These are phyloP conservation scores for Eragrostis tef DNA, from an alignment of 202 grass and related monocot species.

Conservation along the genomic window DNA sequence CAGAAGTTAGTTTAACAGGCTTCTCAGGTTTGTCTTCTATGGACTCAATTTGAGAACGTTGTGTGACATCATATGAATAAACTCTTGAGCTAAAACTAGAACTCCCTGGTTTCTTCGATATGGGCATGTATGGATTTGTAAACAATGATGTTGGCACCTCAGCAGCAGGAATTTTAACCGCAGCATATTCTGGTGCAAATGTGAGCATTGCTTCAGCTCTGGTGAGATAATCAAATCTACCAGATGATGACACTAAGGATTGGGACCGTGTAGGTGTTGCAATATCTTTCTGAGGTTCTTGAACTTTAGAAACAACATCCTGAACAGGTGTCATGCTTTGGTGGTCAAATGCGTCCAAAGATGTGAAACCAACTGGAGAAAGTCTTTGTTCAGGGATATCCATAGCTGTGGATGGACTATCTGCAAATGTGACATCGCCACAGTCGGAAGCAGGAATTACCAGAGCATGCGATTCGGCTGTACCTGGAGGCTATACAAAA, in stretches of 20 bases:
- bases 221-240: conserved; percentile 76
- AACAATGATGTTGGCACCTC: conserved; percentile 56
- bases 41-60: conserved; percentile 54
- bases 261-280: conserved; percentile 50
- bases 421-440: conserved; percentile 65
- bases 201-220: conserved; percentile 91
- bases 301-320: conserved; percentile 61
- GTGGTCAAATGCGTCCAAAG: conserved; percentile 79
- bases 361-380: conserved; percentile 69
- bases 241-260: conserved; percentile 53
- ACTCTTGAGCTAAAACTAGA: conserved; percentile 74
- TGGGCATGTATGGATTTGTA: conserved; percentile 76
- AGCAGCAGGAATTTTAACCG: conserved; percentile 60
- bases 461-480: conserved; percentile 79
- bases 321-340: conserved; percentile 60
- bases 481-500: conserved; percentile 86
- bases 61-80: conserved; percentile 75
- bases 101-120: conserved; percentile 73
- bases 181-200: conserved; percentile 97
- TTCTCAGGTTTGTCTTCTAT: conserved; percentile 70
- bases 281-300: conserved; percentile 63
- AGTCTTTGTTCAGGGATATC: conserved; percentile 80
- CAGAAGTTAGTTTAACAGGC: conserved; percentile 47
- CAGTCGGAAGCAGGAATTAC: conserved; percentile 58
- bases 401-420: conserved; percentile 78